Percentiles rank a stretch among this genome's conserved stretches.
phyloP scores from a whole-genome alignment of 345 rosid species.

The Draba incana region DNA sequence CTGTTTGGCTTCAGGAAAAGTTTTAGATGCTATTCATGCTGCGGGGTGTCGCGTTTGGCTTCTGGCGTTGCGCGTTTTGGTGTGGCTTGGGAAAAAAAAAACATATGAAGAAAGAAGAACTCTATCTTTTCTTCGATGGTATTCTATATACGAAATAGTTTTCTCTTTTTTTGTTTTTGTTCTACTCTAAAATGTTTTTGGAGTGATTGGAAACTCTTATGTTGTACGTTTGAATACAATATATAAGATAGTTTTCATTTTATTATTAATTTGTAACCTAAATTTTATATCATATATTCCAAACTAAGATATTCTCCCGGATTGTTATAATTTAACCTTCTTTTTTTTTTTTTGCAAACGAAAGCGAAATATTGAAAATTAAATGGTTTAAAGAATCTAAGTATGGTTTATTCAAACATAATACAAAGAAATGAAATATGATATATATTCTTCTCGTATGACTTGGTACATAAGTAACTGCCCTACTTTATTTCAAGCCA shows the following conservation, averaged over 20 bases:
- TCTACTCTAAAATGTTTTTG: constrained; percentile 17
- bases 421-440: constrained; percentile 12
- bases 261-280: constrained; percentile 24
- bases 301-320: constrained; percentile 2
- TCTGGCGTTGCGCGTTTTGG: constrained; percentile 23
- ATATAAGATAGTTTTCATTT: constrained; percentile 29
- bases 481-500: constrained; percentile 33
- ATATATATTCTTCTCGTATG: constrained; percentile 18
- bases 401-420: constrained; percentile 9
- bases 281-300: constrained; percentile 5
- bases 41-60: constrained; percentile 11
- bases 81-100: constrained; percentile 26
- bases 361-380: neutral
- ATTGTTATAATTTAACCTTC: neutral
- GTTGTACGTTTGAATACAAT: constrained; percentile 30
- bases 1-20: constrained; percentile 49
- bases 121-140: constrained; percentile 17
- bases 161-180: neutral
- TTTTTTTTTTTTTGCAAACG: neutral
- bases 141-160: constrained; percentile 29
- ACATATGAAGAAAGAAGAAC: constrained; percentile 14
- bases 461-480: constrained; percentile 34
- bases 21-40: constrained; percentile 25
- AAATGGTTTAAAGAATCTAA: neutral
- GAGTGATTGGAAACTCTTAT: constrained; percentile 37